Evolutionary conservation across 192 early-diverging fungal species (phyloP).

Genomic region (Podila epicladia): DNA sequence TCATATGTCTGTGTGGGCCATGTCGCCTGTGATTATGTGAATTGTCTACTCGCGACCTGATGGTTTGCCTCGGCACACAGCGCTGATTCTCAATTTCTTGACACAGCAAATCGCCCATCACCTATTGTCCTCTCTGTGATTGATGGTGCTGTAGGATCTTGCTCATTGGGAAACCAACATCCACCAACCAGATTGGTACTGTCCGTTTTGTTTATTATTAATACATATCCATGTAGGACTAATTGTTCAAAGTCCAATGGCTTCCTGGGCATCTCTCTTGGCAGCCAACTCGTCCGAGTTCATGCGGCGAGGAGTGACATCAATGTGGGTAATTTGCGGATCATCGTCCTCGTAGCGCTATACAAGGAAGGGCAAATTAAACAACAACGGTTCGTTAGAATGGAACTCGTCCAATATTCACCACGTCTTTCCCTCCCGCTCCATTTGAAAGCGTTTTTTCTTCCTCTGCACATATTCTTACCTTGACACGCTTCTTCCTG

Average conservation of each 20-base stretch:
- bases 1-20: too few relatives aligned
- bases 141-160: too few relatives aligned
- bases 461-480: background rate
- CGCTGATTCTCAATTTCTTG: too few relatives aligned
- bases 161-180: too few relatives aligned
- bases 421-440: background rate
- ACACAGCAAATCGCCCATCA: too few relatives aligned
- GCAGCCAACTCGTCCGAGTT: constrained; percentile 46
- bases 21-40: too few relatives aligned
- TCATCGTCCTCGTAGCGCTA: constrained; percentile 50
- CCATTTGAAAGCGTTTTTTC: background rate
- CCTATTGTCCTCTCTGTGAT: too few relatives aligned
- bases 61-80: too few relatives aligned
- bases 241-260: constrained; percentile 23
- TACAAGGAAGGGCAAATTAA: background rate
- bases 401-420: background rate
- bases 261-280: constrained; percentile 36
- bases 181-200: too few relatives aligned
- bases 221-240: too few relatives aligned
- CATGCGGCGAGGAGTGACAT: constrained; percentile 41
- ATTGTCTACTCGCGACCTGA: too few relatives aligned
- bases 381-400: background rate
- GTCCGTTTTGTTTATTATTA: too few relatives aligned
- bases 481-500: constrained; percentile 50
- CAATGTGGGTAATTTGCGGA: constrained; percentile 44